A percentile compares a stretch with the other conserved stretches of the same genome.
Evolutionary conservation across 441 rosid genomes (phyloP).

Genomic region (Populus trichocarpa): DNA sequence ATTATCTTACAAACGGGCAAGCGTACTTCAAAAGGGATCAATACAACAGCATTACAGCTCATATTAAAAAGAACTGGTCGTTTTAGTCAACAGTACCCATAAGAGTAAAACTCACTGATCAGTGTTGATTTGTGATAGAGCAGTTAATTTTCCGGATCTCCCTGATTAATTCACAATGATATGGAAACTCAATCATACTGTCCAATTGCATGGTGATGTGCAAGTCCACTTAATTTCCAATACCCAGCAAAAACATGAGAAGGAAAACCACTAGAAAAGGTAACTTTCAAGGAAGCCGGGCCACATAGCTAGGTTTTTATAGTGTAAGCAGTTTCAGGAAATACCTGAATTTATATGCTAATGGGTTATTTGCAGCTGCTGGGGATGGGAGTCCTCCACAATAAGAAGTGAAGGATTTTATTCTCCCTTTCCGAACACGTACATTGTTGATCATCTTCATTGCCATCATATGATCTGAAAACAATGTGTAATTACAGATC

Average conservation of each 20-base stretch:
- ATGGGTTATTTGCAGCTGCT: conserved; percentile 88
- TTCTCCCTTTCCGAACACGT: conserved; percentile 58
- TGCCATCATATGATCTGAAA: conserved; percentile 96
- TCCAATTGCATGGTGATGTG: neutral
- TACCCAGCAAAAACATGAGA: neutral
- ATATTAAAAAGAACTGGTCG: neutral
- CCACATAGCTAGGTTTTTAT: neutral
- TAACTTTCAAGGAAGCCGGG: conserved; percentile 1
- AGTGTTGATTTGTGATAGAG: neutral
- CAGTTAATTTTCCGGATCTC: neutral
- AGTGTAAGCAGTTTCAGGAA: conserved; percentile 11
- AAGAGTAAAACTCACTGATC: neutral
- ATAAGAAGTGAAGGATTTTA: conserved; percentile 83
- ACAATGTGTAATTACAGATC: conserved; percentile 4
- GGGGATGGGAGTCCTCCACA: conserved; percentile 99
- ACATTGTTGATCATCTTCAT: conserved; percentile 92
- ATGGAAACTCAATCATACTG: neutral
- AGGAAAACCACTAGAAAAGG: neutral
- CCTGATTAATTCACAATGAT: neutral
- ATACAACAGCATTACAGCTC: neutral
- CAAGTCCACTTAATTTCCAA: neutral
- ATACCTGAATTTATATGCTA: conserved; percentile 94
- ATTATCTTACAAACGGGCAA: neutral
- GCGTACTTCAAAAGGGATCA: neutral
- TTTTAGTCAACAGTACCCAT: neutral